A percentile compares a stretch with the other conserved stretches of the same genome.
These are phyloP conservation scores for Dictyophora rubrovolvata DNA, from an alignment of 768 basidiomycete species.

Conservation along the genomic window DNA sequence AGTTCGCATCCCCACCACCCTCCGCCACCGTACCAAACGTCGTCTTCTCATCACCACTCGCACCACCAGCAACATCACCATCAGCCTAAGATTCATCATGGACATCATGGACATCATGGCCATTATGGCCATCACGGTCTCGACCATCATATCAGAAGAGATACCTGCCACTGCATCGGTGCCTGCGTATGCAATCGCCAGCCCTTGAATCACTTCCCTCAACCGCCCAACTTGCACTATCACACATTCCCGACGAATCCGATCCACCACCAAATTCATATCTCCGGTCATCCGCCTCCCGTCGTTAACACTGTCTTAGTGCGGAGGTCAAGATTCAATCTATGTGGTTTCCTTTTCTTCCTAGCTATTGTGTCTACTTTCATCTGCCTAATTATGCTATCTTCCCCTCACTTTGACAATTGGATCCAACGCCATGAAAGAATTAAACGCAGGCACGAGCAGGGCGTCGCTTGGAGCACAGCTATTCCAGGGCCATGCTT, in stretches of 20 bases:
- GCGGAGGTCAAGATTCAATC: not conserved
- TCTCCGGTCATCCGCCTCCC: too few species aligned
- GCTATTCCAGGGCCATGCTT: not conserved
- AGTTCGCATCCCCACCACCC: not conserved
- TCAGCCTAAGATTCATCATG: not conserved
- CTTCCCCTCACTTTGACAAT: not conserved
- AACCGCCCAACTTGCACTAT: not conserved
- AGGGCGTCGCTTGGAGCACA: not conserved
- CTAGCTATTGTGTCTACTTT: not conserved
- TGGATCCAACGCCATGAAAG: not conserved
- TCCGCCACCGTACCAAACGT: too few species aligned
- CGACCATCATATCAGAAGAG: too few species aligned
- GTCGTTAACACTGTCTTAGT: not conserved
- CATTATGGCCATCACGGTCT: not conserved
- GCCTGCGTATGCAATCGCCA: not conserved
- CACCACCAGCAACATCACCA: not conserved
- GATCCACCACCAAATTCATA: too few species aligned
- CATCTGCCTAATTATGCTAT: not conserved
- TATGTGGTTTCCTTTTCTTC: not conserved
- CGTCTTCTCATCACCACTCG: too few species aligned
- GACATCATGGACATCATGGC: too few species aligned
- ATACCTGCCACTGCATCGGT: too few species aligned
- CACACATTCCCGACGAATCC: not conserved
- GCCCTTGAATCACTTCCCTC: not conserved
- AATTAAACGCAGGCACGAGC: not conserved